A percentile compares a stretch with the other conserved stretches of the same genome.
Conservation (phyloP, 345 rosid genomes). For the Rhodamnia rubescens region DNA sequence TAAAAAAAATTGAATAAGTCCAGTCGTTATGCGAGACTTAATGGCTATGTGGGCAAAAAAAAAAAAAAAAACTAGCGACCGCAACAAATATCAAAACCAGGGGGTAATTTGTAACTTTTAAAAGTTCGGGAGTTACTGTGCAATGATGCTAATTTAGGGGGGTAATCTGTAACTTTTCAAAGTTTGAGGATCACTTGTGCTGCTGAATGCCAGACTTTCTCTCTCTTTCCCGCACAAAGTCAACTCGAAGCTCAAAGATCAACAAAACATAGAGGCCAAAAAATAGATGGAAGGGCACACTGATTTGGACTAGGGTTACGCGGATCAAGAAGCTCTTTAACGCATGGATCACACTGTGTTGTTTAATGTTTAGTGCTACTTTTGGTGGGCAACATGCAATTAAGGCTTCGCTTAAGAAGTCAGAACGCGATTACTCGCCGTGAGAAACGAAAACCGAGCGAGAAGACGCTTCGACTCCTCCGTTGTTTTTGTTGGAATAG, state of each 20-base stretch:
- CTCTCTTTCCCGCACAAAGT: background rate
- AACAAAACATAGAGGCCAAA: background rate
- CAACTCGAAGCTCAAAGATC: background rate
- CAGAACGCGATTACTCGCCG: background rate
- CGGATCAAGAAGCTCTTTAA: background rate
- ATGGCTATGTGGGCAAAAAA: no score
- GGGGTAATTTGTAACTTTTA: no score
- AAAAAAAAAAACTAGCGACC: no score
- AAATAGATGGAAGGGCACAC: background rate
- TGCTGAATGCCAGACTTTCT: no score
- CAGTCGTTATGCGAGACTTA: background rate
- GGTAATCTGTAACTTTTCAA: no score
- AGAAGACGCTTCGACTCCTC: background rate
- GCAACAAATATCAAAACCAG: no score
- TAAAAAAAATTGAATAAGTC: background rate
- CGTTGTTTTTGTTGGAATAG: background rate
- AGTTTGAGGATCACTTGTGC: no score
- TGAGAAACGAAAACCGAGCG: background rate
- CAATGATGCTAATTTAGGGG: no score
- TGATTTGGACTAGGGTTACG: background rate
- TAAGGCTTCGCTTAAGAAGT: background rate
- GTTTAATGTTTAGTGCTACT: background rate
- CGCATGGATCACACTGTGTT: background rate
- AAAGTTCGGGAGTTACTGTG: no score
- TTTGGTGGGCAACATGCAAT: background rate